Base-by-base conservation (phyloP, 2,329 filamentous ascomycete genomes). In the Colletotrichum tropicicola region DNA sequence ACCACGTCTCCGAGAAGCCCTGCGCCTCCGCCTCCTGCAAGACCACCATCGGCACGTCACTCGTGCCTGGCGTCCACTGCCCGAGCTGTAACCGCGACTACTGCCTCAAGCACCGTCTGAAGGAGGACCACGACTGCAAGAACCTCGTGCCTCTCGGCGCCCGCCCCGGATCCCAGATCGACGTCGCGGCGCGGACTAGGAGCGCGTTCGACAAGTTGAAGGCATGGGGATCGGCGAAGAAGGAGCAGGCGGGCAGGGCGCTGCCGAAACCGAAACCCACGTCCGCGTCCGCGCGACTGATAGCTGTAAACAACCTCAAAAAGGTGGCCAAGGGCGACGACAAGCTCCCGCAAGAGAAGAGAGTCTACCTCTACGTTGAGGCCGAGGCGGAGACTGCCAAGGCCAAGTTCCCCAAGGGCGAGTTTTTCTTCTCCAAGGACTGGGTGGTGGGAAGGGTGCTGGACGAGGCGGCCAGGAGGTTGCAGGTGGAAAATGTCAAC, bases 281-380 rank as follows among this genome's bases (percentile, higher is more conserved):
- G 35, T 86, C 84, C 1, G 85, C 90, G 0, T 86, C 91, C 0
- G 87, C 89, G 51, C 86, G 90, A 3, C 70, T 92, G 17, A 82
- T 89, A 3, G 92, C 91, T 6, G 83, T 95, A 6, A 93, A 93
- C 68, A 88, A 86, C 9, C 82, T 99, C 43, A 98, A 97, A 81
- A 91, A 91, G 75, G 89, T 87, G 1, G 95, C 96, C 3, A 98
- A 97, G 80, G 97, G 97, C 1, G 95, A 98, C 69, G 89, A 89
- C 9, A 95, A 93, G 72, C 78, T 98, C 0, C 84, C 93, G 0
- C 77, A 83, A 0, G 93, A 97, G 68, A 97, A 97, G 81, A 83
- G 96, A n/a, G 80, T 99, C 2, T 98, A 98, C 74, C 74, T 99
- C 1, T 90, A 92, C 74, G 92, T 98, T 17, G 95, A 98, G 75